Conservation (phyloP, 2,329 filamentous ascomycete genomes). For the Leptographium galeiforme region DNA sequence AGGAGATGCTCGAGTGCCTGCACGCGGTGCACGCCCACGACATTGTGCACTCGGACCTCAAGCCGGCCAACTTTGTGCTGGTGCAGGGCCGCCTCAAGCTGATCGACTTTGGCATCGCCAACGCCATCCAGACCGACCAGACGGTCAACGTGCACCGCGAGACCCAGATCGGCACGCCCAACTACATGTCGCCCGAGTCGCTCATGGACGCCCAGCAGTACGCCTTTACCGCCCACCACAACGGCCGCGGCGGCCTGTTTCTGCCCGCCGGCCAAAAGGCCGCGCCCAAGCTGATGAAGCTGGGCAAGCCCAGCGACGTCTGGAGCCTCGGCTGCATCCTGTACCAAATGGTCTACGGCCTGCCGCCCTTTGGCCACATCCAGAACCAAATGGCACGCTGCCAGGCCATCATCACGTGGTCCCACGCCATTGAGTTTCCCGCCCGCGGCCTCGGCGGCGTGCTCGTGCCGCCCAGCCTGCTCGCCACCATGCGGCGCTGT, state of each 20-base stretch:
- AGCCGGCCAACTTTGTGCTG: conserved; percentile 92
- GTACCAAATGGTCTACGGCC: conserved; percentile 97
- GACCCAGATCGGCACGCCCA: conserved; percentile 87
- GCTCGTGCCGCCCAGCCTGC: conserved; percentile 42
- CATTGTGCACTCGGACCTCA: conserved; percentile 93
- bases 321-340: conserved; percentile 95
- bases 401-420: conserved; percentile 71
- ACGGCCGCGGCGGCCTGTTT: conserved; percentile 18
- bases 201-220: conserved; percentile 67
- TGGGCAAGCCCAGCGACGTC: conserved; percentile 90
- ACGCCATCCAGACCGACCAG: conserved; percentile 88
- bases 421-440: conserved; percentile 60
- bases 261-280: conserved; percentile 21
- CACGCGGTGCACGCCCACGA: conserved; percentile 78
- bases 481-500: conserved; percentile 50
- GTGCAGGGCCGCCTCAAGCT: conserved; percentile 84
- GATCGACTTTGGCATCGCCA: conserved; percentile 97
- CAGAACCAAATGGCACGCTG: conserved; percentile 75
- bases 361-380: conserved; percentile 89
- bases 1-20: conserved; percentile 96
- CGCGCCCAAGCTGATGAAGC: conserved; percentile 73
- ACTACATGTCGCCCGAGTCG: conserved; percentile 96
- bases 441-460: conserved; percentile 53
- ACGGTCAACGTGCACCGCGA: conserved; percentile 97
- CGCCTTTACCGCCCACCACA: conserved; percentile 24